Conservation (phyloP, 345 rosid species). For the Durio zibethinus region DNA sequence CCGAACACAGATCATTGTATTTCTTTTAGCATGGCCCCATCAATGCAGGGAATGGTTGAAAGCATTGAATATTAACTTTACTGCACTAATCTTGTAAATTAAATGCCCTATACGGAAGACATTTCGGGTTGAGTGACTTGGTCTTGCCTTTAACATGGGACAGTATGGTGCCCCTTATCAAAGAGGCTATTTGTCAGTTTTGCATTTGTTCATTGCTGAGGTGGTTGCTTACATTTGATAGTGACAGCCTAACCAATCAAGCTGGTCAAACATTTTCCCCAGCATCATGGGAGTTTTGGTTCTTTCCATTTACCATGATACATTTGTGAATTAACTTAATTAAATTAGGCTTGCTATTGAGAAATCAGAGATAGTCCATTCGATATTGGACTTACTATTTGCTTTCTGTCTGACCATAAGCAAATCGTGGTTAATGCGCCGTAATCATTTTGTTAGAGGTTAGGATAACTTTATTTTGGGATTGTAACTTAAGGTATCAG, state of each 20-base stretch:
- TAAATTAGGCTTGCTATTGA: not conserved
- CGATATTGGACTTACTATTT: not conserved
- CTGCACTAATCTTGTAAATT: not conserved
- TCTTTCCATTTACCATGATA: not conserved
- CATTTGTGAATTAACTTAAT: not conserved
- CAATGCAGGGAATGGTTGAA: slow-evolving; percentile 9
- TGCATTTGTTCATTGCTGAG: not conserved
- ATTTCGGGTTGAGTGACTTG: not conserved
- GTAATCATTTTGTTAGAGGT: not conserved
- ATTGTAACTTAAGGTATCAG: no score
- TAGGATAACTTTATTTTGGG: no score
- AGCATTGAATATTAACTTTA: not conserved
- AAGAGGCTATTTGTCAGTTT: not conserved
- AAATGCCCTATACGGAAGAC: not conserved
- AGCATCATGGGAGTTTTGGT: slow-evolving; percentile 4
- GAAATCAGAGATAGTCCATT: not conserved
- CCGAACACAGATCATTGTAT: not conserved
- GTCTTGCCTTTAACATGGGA: not conserved
- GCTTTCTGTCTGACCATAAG: not conserved
- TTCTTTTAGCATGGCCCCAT: not conserved
- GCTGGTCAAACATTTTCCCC: not conserved
- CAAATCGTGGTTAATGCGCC: not conserved
- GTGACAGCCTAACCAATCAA: slow-evolving; percentile 11
- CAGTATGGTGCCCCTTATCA: not conserved
- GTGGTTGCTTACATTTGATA: not conserved